phyloP scores from a whole-genome alignment of 495 filamentous ascomycete species.

The Trichocladium uniseriatum region DNA sequence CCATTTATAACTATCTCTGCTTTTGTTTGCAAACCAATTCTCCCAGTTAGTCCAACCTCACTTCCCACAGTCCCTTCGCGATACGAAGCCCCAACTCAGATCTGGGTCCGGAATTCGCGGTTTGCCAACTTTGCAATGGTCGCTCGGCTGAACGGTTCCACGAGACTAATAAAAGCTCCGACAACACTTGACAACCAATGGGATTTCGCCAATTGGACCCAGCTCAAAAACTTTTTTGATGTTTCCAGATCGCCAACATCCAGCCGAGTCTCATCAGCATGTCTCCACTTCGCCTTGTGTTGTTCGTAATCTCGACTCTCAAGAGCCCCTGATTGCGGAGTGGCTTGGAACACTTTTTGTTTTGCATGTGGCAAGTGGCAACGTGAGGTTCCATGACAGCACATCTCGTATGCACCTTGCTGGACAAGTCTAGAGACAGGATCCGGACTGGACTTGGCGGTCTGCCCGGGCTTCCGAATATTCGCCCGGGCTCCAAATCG shows the following conservation, averaged over 20 bases:
- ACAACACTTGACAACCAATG: constrained; percentile 11
- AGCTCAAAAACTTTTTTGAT: constrained; percentile 6
- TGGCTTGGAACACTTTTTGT: neutral
- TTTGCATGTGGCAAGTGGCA: neutral
- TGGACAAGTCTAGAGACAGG: no score
- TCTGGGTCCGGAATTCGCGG: neutral
- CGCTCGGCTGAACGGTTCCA: constrained; percentile 26
- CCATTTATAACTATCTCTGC: no score
- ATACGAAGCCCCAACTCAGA: neutral
- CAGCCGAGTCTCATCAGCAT: no score
- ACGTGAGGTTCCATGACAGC: no score
- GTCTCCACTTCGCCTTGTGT: neutral
- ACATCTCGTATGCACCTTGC: no score
- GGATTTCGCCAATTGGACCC: constrained; percentile 4
- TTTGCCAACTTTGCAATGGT: constrained; percentile 9
- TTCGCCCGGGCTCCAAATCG: no score
- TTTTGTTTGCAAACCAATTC: no score
- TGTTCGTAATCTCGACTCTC: neutral
- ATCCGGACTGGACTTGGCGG: no score
- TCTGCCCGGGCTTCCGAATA: no score
- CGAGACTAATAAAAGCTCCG: constrained; percentile 20
- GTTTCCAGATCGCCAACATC: neutral
- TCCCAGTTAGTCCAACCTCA: neutral
- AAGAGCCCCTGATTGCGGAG: neutral
- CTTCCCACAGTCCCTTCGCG: neutral